phyloP scores from a whole-genome alignment of 1,284 basidiomycete genomes.

The Trametes hirsuta region DNA sequence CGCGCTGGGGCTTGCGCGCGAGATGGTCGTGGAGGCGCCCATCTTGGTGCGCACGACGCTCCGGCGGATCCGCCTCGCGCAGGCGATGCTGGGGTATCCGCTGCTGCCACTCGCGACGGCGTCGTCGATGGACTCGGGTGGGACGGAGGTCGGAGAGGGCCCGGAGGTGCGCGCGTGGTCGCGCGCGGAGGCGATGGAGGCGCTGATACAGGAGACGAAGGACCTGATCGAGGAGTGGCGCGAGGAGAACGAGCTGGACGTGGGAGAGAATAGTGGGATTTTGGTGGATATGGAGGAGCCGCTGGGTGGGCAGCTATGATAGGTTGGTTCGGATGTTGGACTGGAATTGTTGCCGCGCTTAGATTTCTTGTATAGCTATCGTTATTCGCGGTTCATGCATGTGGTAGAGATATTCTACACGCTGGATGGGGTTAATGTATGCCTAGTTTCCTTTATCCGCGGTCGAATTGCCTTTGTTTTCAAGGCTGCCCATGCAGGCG shows the following conservation, averaged over 20 bases:
- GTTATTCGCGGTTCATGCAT: too few species aligned
- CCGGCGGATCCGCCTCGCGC: slow-evolving; percentile 60
- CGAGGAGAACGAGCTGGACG: slow-evolving; percentile 29
- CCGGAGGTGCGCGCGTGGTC: slow-evolving; percentile 53
- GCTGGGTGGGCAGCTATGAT: slow-evolving; percentile 1
- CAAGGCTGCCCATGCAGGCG: too few species aligned
- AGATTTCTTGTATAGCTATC: background rate
- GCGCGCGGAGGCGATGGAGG: slow-evolving; percentile 52
- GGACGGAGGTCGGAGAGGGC: slow-evolving; percentile 25
- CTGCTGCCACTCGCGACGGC: slow-evolving; percentile 43
- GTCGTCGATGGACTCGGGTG: slow-evolving; percentile 30
- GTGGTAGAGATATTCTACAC: too few species aligned
- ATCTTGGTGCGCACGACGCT: slow-evolving; percentile 58
- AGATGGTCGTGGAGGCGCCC: slow-evolving; percentile 48
- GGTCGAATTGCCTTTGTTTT: too few species aligned
- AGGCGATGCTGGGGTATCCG: slow-evolving; percentile 64
- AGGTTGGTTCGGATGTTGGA: background rate
- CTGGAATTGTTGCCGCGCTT: background rate
- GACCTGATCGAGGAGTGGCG: slow-evolving; percentile 64
- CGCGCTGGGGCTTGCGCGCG: slow-evolving; percentile 32
- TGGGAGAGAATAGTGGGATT: slow-evolving; percentile 33
- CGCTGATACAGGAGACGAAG: slow-evolving; percentile 55
- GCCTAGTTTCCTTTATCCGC: too few species aligned
- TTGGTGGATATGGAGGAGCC: slow-evolving; percentile 29
- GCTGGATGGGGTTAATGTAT: too few species aligned